Evolutionary conservation across 768 basidiomycete species (phyloP), one percentile per base, ranked within the genome.

Genomic region (Pleurotus platypus): DNA sequence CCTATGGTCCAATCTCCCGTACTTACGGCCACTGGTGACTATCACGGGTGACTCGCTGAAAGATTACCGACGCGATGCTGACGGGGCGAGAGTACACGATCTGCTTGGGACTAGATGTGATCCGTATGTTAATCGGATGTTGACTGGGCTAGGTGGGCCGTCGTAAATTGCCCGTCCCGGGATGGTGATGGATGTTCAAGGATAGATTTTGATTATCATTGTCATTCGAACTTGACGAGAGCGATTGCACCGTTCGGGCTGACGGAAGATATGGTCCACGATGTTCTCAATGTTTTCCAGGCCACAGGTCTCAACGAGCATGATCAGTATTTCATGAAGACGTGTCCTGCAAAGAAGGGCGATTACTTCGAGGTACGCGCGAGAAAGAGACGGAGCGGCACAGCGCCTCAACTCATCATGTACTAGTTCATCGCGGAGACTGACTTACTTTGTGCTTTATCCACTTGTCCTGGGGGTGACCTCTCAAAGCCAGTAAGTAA

Each of bases 91-190:
- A 37, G 63, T 65, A 12, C 64, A 65, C 51, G 64, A 65, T 57
- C 58, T 65, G n/a, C 61, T 65, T 16, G 64, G 64, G 15, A 63
- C 64, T n/a, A 56, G 64, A 30, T 65, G 64, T 53, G 64, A 65
- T 49, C 64, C 64, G n/a, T 65, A 65, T 57, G 58, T 65, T 9
- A 65, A 65, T 49, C 59, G 58, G 38, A 57, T 61, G 59, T 37
- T 53, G 2, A 26, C 51, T 22, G 51, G 51, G 15, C 15, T n/a
- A 53, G 51, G 51, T 40, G 11, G 30, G 30, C 4, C 42, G 13
- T 12, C 24, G 35, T 40, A 24, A 13, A 13, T n/a, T 27, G 12
- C 4, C 27, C n/a, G 49, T 26, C 15, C 6, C 15, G 16, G 4
- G 5, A 55, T 63, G 57, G 55, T 37, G 47, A 56, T 18, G 49